Conservation (phyloP, 352 stramenopile species). For the Phytophthora tentaculata region DNA sequence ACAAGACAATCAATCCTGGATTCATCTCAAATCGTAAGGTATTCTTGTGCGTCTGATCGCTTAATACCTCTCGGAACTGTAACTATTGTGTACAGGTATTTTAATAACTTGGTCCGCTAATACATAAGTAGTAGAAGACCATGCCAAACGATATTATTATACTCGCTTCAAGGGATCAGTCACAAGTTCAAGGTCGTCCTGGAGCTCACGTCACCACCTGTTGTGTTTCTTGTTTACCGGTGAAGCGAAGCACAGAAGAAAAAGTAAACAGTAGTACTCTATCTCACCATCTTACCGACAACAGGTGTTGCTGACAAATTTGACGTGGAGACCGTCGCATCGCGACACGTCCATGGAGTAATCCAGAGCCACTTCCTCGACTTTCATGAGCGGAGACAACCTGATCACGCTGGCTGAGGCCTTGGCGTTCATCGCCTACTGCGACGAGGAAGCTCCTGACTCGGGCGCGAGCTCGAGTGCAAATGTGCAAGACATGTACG, state of each 20-base stretch:
- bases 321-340: background rate
- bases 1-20: too few relatives aligned
- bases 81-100: too few relatives aligned
- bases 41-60: too few relatives aligned
- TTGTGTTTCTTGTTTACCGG: background rate
- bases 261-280: background rate
- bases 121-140: too few relatives aligned
- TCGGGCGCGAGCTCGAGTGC: background rate
- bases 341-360: background rate
- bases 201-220: background rate
- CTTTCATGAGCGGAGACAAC: slow-evolving; percentile 4
- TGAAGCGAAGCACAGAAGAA: background rate
- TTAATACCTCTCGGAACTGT: too few relatives aligned
- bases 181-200: too few relatives aligned
- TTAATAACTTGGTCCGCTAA: too few relatives aligned
- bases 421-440: slow-evolving; percentile 24
- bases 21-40: too few relatives aligned
- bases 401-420: slow-evolving; percentile 24
- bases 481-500: background rate
- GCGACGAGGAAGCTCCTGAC: background rate
- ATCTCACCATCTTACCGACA: background rate
- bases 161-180: too few relatives aligned
- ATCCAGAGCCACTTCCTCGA: slow-evolving; percentile 1
- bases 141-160: too few relatives aligned
- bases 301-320: background rate